These are phyloP conservation scores for Cytospora paraplurivora DNA, from an alignment of 2,329 filamentous ascomycete genomes.

Conservation along the genomic window DNA sequence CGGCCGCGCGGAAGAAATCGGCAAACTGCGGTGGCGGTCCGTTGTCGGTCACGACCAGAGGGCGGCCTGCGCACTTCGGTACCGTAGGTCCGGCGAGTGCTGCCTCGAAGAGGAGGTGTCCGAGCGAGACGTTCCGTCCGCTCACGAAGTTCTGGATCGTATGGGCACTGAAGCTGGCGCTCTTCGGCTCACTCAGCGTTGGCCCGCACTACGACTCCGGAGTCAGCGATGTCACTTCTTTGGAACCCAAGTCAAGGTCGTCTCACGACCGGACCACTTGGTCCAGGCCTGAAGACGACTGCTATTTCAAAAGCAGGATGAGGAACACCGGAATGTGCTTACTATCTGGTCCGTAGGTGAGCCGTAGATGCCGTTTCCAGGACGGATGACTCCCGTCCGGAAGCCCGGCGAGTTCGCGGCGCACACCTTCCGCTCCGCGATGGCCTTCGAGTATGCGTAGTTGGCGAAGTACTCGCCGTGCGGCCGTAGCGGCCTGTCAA, in stretches of 20 bases:
- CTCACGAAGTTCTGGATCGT: conserved; percentile 54
- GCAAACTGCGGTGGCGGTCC: conserved; percentile 46
- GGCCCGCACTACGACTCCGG: conserved; percentile 34
- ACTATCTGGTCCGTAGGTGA: conserved; percentile 45
- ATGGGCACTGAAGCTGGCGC: conserved; percentile 47
- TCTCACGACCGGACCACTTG: no score
- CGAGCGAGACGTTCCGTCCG: conserved; percentile 55
- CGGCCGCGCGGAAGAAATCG: conserved; percentile 44
- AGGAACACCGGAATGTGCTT: no score
- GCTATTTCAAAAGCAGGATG: no score
- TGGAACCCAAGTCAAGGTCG: no score
- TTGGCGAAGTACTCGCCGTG: conserved; percentile 50
- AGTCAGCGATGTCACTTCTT: no score
- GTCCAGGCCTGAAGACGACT: no score
- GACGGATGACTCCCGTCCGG: conserved; percentile 56
- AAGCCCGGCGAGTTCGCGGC: conserved; percentile 46
- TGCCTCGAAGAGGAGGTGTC: conserved; percentile 55
- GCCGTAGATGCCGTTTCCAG: conserved; percentile 56
- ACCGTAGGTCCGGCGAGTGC: conserved; percentile 45
- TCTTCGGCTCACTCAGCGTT: conserved; percentile 42
- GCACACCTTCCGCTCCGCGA: conserved; percentile 54
- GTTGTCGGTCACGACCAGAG: conserved; percentile 54
- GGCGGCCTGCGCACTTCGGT: conserved; percentile 45
- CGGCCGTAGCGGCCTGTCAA: conserved; percentile 41
- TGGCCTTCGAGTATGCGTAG: conserved; percentile 54